Evolutionary conservation across 2,329 filamentous ascomycete genomes (phyloP).

Genomic region (Stylonectria norvegica): DNA sequence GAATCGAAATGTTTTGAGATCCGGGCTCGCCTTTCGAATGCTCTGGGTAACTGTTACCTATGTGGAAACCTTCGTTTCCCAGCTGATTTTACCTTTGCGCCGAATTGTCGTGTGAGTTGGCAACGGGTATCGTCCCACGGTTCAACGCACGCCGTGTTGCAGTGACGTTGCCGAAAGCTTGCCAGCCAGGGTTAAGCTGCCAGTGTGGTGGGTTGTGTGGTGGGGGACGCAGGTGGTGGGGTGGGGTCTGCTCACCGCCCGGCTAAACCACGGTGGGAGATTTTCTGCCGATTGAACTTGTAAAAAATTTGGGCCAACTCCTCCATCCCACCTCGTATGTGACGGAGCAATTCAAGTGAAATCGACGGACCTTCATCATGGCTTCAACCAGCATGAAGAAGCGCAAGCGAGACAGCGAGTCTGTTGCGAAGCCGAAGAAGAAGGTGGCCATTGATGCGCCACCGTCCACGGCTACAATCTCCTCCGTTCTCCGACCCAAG

Average conservation of each 20-base stretch:
- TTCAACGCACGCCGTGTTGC: too few species aligned
- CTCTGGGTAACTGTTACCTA: too few species aligned
- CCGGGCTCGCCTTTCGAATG: too few species aligned
- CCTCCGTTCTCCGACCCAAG: constrained; percentile 43
- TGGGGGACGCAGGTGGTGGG: too few species aligned
- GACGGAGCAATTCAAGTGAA: constrained; percentile 8
- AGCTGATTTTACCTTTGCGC: too few species aligned
- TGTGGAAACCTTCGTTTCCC: too few species aligned
- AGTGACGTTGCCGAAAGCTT: too few species aligned
- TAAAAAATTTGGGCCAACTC: constrained; percentile 28
- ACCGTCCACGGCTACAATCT: constrained; percentile 41
- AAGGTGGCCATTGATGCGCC: constrained; percentile 49
- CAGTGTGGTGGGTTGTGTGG: too few species aligned
- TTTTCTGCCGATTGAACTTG: constrained; percentile 23
- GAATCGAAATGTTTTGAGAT: too few species aligned
- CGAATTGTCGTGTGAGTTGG: too few species aligned
- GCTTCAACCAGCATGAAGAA: constrained; percentile 45
- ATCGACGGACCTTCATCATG: constrained; percentile 30
- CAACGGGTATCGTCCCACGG: too few species aligned
- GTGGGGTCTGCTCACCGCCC: constrained; percentile 19
- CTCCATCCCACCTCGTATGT: constrained; percentile 23
- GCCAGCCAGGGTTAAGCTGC: too few species aligned
- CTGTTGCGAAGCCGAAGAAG: constrained; percentile 44
- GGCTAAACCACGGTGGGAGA: constrained; percentile 24
- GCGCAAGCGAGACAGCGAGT: constrained; percentile 49